Conservation (phyloP, 257 asterid genomes). For the Datura wrightii region DNA sequence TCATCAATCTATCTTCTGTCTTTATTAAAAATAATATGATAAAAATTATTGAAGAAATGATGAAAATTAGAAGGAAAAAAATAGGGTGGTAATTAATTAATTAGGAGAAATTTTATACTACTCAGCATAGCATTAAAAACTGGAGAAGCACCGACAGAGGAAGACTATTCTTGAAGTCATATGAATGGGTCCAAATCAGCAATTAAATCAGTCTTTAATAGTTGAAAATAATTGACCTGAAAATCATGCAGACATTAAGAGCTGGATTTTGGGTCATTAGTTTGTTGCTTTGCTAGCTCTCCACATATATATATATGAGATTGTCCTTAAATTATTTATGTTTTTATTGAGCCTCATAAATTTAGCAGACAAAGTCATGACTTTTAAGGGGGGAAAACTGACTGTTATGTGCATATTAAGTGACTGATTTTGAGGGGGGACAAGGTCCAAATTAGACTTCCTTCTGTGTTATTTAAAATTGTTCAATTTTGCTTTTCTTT, state of each 20-base stretch:
- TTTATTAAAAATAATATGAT: not conserved
- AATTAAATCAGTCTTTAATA: not conserved
- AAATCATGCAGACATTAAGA: conserved; percentile 17
- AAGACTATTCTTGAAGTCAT: not conserved
- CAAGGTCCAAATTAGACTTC: not conserved
- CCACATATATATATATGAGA: not conserved
- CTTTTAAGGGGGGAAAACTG: not conserved
- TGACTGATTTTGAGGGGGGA: not conserved
- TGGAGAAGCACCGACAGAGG: conserved; percentile 18
- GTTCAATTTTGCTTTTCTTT: not conserved
- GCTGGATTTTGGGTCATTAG: conserved; percentile 22
- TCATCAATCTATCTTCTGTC: not conserved
- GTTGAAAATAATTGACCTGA: conserved; percentile 21
- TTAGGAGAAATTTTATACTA: not conserved
- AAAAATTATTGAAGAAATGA: not conserved
- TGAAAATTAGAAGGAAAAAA: not conserved
- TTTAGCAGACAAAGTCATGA: not conserved
- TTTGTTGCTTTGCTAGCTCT: conserved; percentile 15
- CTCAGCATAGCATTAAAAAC: not conserved
- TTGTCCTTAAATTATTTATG: not conserved
- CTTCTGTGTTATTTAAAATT: not conserved
- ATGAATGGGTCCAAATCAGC: not conserved
- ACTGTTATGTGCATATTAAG: not conserved
- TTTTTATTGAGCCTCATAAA: not conserved
- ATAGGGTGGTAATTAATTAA: not conserved